Evolutionary conservation across 805 yeast species (phyloP).

Genomic region (Yamadazyma ubonensis): DNA sequence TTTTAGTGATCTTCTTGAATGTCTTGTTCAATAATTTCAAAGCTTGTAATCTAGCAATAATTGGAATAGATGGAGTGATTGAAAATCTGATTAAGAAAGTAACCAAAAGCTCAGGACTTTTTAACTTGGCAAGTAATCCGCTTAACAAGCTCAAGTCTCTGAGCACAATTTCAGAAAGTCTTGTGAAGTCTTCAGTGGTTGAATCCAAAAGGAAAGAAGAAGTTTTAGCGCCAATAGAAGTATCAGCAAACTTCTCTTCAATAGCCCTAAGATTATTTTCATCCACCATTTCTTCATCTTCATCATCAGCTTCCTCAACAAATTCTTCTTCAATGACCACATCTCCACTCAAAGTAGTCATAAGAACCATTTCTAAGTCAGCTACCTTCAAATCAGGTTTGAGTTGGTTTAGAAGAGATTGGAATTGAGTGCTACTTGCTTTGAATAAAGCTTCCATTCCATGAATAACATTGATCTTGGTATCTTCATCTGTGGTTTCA

Average conservation of each 20-base stretch:
- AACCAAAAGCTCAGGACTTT: conserved; percentile 41
- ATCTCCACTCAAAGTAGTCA: conserved; percentile 52
- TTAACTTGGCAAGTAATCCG: conserved; percentile 8
- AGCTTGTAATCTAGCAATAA: conserved; percentile 52
- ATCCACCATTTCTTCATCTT: conserved; percentile 20
- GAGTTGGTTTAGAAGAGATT: conserved; percentile 18
- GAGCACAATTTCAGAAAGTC: conserved; percentile 5
- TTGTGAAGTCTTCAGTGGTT: conserved; percentile 38
- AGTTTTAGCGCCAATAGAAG: conserved; percentile 17
- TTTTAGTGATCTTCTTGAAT: conserved; percentile 30
- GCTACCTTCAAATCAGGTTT: conserved; percentile 21
- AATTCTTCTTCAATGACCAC: conserved; percentile 33
- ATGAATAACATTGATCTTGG: conserved; percentile 15
- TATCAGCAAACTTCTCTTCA: conserved; percentile 11
- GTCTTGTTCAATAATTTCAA: conserved; percentile 39
- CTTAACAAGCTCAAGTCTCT: conserved; percentile 8
- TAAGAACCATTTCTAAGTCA: conserved; percentile 56
- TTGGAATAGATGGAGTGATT: conserved; percentile 58
- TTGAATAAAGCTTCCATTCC: conserved; percentile 21
- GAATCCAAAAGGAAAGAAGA: conserved; percentile 23
- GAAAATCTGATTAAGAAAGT: conserved; percentile 60
- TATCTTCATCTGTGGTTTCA: conserved; percentile 19
- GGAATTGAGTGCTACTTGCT: conserved; percentile 21
- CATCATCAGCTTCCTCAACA: conserved; percentile 22
- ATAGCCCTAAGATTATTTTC: not conserved